Conservation (phyloP, 352 stramenopile genomes). For the Globisporangium recalcitrans region DNA sequence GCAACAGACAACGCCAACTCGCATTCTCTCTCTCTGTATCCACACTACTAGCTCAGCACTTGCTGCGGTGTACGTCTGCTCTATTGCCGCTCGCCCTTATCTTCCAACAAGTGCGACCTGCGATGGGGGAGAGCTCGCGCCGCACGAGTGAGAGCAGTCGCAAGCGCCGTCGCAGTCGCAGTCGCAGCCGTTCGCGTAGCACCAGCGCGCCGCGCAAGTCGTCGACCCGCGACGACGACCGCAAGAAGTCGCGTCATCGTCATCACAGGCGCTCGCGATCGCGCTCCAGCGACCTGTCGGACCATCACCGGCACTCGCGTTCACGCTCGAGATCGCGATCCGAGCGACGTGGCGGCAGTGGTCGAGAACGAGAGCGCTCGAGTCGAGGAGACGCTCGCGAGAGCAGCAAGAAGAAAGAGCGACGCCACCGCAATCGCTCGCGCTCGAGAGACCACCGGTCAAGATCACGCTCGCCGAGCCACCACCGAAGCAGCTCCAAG, state of each 20-base stretch:
- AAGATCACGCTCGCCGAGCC: conserved; percentile 15
- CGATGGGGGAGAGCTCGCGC: conserved; percentile 20
- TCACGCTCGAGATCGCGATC: conserved; percentile 41
- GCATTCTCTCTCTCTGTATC: not conserved
- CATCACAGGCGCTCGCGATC: conserved; percentile 20
- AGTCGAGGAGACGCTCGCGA: conserved; percentile 7
- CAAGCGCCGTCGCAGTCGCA: conserved; percentile 29
- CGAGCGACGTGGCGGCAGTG: conserved; percentile 5
- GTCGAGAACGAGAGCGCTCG: conserved; percentile 7
- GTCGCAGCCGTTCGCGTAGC: conserved; percentile 17
- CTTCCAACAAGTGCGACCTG: not conserved
- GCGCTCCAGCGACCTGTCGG: conserved; percentile 24
- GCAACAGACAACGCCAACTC: not conserved
- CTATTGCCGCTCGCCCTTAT: not conserved
- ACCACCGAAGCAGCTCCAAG: conserved; percentile 26
- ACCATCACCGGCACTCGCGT: conserved; percentile 8
- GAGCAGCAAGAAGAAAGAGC: conserved; percentile 19
- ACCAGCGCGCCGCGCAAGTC: conserved; percentile 12
- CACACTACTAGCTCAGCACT: not conserved
- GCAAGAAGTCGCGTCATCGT: conserved; percentile 22
- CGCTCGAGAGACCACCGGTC: conserved; percentile 18
- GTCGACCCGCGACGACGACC: conserved; percentile 18
- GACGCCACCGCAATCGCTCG: conserved; percentile 13
- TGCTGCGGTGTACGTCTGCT: not conserved
- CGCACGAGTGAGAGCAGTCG: conserved; percentile 18